phyloP scores from a whole-genome alignment of 495 filamentous ascomycete genomes.

The Trichoderma parareesei region DNA sequence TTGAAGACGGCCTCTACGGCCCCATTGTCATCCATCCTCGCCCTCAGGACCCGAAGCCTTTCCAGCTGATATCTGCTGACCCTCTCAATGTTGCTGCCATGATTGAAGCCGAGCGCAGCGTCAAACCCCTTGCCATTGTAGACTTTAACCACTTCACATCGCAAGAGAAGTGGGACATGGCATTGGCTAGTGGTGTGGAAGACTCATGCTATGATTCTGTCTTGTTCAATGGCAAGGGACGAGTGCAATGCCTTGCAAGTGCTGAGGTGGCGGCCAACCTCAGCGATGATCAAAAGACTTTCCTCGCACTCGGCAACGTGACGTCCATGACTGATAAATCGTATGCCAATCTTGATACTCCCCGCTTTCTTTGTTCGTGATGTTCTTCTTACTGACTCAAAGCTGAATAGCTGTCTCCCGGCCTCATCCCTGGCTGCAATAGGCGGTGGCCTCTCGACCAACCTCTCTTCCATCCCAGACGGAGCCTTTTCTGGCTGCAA shows the following conservation, averaged over 20 bases:
- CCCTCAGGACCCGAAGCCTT: slow-evolving; percentile 33
- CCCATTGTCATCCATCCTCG: slow-evolving; percentile 43
- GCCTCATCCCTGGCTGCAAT: slow-evolving; percentile 24
- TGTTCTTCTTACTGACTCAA: not conserved
- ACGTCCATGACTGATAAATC: slow-evolving; percentile 42
- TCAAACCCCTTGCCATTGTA: slow-evolving; percentile 41
- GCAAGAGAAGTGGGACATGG: slow-evolving; percentile 32
- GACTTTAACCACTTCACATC: slow-evolving; percentile 49
- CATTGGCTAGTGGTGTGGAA: slow-evolving; percentile 30
- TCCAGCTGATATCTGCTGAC: slow-evolving; percentile 36
- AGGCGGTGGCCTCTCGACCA: slow-evolving; percentile 14
- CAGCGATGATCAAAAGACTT: slow-evolving; percentile 23
- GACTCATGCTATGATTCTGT: slow-evolving; percentile 40
- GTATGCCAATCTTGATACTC: slow-evolving; percentile 19
- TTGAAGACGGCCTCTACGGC: slow-evolving; percentile 48
- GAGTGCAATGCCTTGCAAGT: slow-evolving; percentile 35
- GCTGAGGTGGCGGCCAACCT: slow-evolving; percentile 27
- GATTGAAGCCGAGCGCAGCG: slow-evolving; percentile 33
- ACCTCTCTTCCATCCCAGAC: slow-evolving; percentile 30
- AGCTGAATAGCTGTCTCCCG: slow-evolving; percentile 14
- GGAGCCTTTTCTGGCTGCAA: slow-evolving; percentile 33
- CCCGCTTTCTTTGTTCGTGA: not conserved
- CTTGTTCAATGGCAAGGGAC: slow-evolving; percentile 47
- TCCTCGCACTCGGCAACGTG: slow-evolving; percentile 27
- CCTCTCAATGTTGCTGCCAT: slow-evolving; percentile 34